A percentile compares a stretch with the other conserved stretches of the same genome.
Evolutionary conservation across 202 grass and related monocot genomes (phyloP).

Genomic region (Panicum virgatum): DNA sequence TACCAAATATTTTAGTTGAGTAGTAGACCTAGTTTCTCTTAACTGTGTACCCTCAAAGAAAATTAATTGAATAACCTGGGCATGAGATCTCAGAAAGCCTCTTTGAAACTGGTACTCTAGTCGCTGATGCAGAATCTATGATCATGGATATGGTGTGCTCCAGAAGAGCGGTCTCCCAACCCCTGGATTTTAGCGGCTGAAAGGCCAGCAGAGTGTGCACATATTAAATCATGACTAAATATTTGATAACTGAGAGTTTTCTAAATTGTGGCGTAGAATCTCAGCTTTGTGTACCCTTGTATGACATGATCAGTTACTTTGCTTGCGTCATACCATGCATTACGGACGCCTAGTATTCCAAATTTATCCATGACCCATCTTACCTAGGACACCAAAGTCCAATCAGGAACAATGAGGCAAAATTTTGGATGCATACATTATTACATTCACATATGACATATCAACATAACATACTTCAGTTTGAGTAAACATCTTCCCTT

Average conservation of each 20-base stretch:
- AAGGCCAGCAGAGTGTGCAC: constrained; percentile 6
- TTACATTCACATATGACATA: not conserved
- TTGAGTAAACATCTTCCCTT: not conserved
- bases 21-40: not conserved
- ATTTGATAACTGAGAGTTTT: not conserved
- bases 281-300: constrained; percentile 92
- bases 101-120: constrained; percentile 59
- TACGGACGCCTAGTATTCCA: constrained; percentile 59
- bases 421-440: not conserved
- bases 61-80: constrained; percentile 52
- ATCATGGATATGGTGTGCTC: constrained; percentile 81
- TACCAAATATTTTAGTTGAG: constrained; percentile 21
- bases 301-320: constrained; percentile 83
- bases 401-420: constrained; percentile 19
- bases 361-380: constrained; percentile 90
- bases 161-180: constrained; percentile 86
- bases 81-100: constrained; percentile 88
- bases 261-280: not conserved
- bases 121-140: constrained; percentile 50
- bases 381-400: constrained; percentile 47
- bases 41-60: not conserved
- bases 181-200: constrained; percentile 75
- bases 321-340: constrained; percentile 84
- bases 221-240: not conserved
- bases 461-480: not conserved